Evolutionary conservation across 768 basidiomycete species (phyloP), one percentile per base, ranked within the genome.

Genomic region (Calocera viscosa): DNA sequence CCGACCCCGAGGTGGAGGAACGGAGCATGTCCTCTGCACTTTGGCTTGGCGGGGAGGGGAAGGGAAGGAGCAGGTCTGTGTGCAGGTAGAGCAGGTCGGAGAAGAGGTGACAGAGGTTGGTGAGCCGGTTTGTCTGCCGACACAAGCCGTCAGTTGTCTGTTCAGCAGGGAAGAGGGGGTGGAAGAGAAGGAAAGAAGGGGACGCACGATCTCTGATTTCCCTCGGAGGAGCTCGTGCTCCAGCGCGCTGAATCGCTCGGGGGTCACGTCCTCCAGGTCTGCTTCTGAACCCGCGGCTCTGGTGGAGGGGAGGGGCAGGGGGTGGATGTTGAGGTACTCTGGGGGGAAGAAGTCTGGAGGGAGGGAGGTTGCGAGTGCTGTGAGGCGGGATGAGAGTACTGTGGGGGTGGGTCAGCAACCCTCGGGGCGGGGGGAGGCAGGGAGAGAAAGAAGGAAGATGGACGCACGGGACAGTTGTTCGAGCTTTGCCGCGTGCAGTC

Each of bases 161-260:
- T n/a, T n/a, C n/a, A n/a, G n/a, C n/a, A 40, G 70, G 28, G 40
- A 68, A n/a, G 12, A 67, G 68, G 8, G 63, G 39, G 66, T 33
- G n/a, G 65, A 41, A 28, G 38, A 17, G 49, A 12, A 71, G 71
- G 66, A 68, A 74, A 72, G 67, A 39, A 70, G 68, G 33, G 19
- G 41, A 80, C 89, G 72, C 71, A 91, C 89, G 65, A 91, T 82
- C 82, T 94, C 92, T n/a, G 83, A 82, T 75, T 92, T 92, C 12
- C 90, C 91, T 65, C 88, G 80, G 11, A 89, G 86, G 19, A 93
- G 82, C 72, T 94, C 91, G 73, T 89, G 88, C 79, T 94, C 90
- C 3, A 94, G 78, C 71, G 80, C 86, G 53, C 84, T 81, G 72
- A 94, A 90, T 14, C 89, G 82, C 70, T 93, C 91, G 0, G 88